Evolutionary conservation across 2,329 filamentous ascomycete genomes (phyloP), one percentile per base, ranked within the genome.

Genomic region (Penicillium thymicola): DNA sequence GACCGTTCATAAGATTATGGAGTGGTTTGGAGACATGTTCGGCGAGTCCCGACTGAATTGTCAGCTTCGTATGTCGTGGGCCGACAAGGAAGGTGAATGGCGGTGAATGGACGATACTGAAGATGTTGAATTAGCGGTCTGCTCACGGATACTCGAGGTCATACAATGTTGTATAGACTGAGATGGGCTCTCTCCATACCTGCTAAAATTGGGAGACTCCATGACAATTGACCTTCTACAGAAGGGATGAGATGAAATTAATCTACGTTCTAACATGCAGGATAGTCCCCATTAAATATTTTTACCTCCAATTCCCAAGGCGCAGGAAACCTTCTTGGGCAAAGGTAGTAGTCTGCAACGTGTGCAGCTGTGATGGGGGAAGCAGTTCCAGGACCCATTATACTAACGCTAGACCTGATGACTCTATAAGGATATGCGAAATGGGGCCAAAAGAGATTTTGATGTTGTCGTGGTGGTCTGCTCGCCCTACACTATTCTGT

Each of bases 71-170:
- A 62, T 78, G 75, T 21, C 70, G 67, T 7, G 75, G 74, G 6
- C 78, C 78, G 57, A 80, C 75, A 28, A 78, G 68, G 61, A 80
- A 79, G 44, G 73, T 76, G 57, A 79, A 79, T 18, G 74, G 70
- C 36, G 73, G 71, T 38, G 77, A 79, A 56, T 72, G 71, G 42
- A 77, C 68, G 57, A 78, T 78, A 56, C 75, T 78, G 64, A 25
- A 11, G 10, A 16, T 27, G 10, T 32, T 45, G 28, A 16, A 27
- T 55, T 38, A 55, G 47, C 32, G 21, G 32, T 44, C 49, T 51
- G 21, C 16, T 27, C 16, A 44, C 30, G 8, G 16, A 23, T 18
- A 16, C 43, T 21, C 27, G 27, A 9, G 1, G 1, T 11, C n/a
- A 40, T 21, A 21, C 21, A 21, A 21, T 21, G 21, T 21, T 21